Conservation (phyloP, 306 rosid species). For the Myrica gale region DNA sequence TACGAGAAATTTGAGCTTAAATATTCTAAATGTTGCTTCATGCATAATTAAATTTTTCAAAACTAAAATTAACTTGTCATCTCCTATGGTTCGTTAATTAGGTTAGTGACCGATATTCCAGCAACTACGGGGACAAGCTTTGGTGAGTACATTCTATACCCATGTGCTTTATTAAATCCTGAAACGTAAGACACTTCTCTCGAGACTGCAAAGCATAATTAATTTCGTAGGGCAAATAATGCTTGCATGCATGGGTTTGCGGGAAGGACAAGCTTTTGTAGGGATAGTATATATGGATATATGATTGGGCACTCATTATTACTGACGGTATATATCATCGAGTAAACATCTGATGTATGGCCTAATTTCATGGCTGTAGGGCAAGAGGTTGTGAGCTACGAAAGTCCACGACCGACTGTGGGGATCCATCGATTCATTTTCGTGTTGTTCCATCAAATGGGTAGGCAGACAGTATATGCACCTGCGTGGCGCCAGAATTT, state of each 20-base stretch:
- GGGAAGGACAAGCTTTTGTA: too few relatives aligned
- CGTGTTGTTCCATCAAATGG: slow-evolving; percentile 60
- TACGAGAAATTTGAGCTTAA: too few relatives aligned
- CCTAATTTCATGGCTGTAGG: slow-evolving; percentile 28
- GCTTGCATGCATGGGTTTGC: too few relatives aligned
- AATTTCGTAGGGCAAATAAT: too few relatives aligned
- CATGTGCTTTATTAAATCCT: neutral
- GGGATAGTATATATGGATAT: too few relatives aligned
- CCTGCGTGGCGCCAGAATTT: slow-evolving; percentile 25
- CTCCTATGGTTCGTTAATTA: slow-evolving; percentile 21
- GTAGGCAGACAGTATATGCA: slow-evolving; percentile 69
- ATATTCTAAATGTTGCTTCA: too few relatives aligned
- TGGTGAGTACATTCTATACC: slow-evolving; percentile 39
- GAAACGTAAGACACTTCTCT: too few relatives aligned
- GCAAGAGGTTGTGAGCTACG: slow-evolving; percentile 61
- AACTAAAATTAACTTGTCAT: neutral
- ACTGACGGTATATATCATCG: too few relatives aligned
- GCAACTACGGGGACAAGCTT: slow-evolving; percentile 70
- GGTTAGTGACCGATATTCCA: slow-evolving; percentile 93
- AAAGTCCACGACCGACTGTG: slow-evolving; percentile 60
- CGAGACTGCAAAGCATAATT: too few relatives aligned
- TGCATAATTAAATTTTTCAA: neutral
- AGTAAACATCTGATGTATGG: neutral
- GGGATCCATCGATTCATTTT: slow-evolving; percentile 69
- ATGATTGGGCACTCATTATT: too few relatives aligned